Conservation (phyloP, 768 basidiomycete genomes). For the Auricularia heimuer region DNA sequence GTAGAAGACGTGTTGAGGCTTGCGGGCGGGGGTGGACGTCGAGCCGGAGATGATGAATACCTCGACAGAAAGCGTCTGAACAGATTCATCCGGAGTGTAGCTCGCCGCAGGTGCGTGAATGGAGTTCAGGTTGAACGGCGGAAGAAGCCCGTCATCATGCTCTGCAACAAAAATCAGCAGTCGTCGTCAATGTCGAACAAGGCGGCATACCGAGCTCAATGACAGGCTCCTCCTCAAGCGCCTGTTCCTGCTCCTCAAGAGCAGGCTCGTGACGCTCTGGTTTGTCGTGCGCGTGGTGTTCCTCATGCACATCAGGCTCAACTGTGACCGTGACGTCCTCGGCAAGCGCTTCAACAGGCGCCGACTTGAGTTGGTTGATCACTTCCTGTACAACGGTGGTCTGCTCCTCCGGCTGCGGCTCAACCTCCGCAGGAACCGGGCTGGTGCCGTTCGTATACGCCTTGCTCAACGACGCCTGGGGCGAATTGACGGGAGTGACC, state of each 20-base stretch:
- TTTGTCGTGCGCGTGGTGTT: too few species aligned
- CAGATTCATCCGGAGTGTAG: conserved; percentile 24
- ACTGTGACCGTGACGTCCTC: neutral
- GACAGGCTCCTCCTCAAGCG: conserved; percentile 7
- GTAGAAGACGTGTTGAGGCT: conserved; percentile 50
- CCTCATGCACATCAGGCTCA: too few species aligned
- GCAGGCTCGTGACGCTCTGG: neutral
- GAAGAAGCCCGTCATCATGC: conserved; percentile 34
- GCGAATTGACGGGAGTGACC: conserved; percentile 35
- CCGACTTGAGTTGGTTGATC: neutral
- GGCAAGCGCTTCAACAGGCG: neutral
- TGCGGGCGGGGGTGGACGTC: conserved; percentile 35
- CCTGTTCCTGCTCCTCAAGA: neutral
- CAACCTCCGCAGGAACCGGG: neutral
- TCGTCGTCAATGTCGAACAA: neutral
- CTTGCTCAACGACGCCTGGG: conserved; percentile 1
- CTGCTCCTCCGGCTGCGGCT: neutral
- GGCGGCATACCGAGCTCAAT: conserved; percentile 27
- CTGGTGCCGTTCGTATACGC: conserved; percentile 2
- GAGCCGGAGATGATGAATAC: conserved; percentile 49
- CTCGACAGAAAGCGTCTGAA: conserved; percentile 63
- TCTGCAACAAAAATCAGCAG: conserved; percentile 19
- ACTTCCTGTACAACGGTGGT: neutral
- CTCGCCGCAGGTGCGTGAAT: conserved; percentile 24
- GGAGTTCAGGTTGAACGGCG: conserved; percentile 37